Evolutionary conservation across 257 asterid species (phyloP).

Genomic region (Cruciata laevipes): DNA sequence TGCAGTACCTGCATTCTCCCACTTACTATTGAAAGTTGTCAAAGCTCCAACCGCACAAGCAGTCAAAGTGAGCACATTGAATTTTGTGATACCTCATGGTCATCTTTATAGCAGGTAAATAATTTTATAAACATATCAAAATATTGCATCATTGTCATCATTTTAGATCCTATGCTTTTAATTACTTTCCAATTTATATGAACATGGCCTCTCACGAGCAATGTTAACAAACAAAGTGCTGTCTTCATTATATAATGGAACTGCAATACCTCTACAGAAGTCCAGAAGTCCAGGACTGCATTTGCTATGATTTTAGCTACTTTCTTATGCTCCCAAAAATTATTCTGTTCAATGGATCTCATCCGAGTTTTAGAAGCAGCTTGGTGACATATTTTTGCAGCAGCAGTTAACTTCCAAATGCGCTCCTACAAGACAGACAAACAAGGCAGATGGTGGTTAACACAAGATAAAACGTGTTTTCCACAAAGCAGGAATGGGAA

Average conservation of each 20-base stretch:
- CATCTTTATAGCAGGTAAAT: neutral
- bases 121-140: no score
- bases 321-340: conserved; percentile 45
- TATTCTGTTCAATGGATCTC: conserved; percentile 38
- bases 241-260: neutral
- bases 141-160: neutral
- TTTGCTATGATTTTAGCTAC: conserved; percentile 60
- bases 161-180: no score
- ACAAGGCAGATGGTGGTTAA: conserved; percentile 9
- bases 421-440: conserved; percentile 57
- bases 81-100: neutral
- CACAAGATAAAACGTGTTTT: neutral
- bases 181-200: neutral
- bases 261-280: conserved; percentile 49
- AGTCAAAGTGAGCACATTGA: neutral
- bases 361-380: conserved; percentile 46
- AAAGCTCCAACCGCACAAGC: neutral
- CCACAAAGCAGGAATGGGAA: neutral
- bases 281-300: conserved; percentile 85
- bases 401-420: conserved; percentile 72
- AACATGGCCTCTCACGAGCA: neutral
- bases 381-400: conserved; percentile 49
- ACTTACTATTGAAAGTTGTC: neutral
- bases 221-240: neutral
- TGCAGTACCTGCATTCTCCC: neutral